Conservation (phyloP, 2,329 filamentous ascomycete species). For the Alternaria novae-zelandiae region DNA sequence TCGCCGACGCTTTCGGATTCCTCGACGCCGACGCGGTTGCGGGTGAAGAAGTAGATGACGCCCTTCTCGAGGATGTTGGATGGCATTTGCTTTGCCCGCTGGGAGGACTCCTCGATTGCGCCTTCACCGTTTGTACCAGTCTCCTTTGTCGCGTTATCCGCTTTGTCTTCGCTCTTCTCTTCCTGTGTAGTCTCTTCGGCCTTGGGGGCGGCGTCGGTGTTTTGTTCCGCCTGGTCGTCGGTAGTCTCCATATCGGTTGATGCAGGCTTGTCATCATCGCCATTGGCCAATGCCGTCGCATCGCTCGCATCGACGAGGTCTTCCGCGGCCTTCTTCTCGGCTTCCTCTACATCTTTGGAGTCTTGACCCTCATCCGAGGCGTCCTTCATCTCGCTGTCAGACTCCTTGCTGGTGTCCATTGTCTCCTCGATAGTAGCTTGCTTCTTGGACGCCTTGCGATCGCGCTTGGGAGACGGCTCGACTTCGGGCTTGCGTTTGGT, state of each 20-base stretch:
- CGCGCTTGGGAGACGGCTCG: conserved; percentile 50
- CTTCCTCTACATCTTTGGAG: conserved; percentile 14
- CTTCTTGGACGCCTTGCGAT: conserved; percentile 52
- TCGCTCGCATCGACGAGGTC: conserved; percentile 8
- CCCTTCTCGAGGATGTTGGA: conserved; percentile 82
- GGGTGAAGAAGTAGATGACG: conserved; percentile 89
- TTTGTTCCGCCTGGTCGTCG: neutral
- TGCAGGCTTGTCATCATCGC: conserved; percentile 25
- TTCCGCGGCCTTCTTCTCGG: conserved; percentile 9
- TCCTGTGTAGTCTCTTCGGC: conserved; percentile 3
- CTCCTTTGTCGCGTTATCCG: conserved; percentile 25
- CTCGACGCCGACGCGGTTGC: conserved; percentile 75
- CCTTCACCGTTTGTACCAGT: conserved; percentile 30
- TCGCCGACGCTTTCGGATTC: conserved; percentile 73
- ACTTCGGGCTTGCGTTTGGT: conserved; percentile 51
- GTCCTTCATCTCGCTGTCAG: conserved; percentile 37
- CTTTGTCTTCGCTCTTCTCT: neutral
- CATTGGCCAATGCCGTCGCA: conserved; percentile 19
- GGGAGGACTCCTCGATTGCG: conserved; percentile 57
- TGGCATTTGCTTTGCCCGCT: conserved; percentile 59
- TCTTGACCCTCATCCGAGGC: conserved; percentile 10
- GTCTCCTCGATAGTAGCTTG: conserved; percentile 63
- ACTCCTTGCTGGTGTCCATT: conserved; percentile 49
- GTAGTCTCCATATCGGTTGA: conserved; percentile 22
- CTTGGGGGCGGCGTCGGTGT: conserved; percentile 4